Evolutionary conservation across 2,329 filamentous ascomycete genomes (phyloP).

Genomic region (Leptosphaerulina australis): DNA sequence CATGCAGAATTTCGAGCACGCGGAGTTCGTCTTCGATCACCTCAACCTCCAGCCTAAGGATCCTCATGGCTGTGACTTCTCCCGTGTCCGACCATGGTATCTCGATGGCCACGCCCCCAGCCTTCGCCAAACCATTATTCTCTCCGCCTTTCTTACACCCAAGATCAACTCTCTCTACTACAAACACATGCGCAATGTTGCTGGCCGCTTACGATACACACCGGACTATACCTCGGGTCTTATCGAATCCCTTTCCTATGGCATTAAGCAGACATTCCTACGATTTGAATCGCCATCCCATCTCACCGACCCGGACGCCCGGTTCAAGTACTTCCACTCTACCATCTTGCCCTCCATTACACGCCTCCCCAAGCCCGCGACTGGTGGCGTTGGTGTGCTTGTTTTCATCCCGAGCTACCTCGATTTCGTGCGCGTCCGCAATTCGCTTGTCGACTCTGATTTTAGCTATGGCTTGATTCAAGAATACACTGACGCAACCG

Average conservation of each 20-base stretch:
- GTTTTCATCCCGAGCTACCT: constrained; percentile 93
- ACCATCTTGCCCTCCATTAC: constrained; percentile 77
- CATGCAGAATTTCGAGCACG: constrained; percentile 99
- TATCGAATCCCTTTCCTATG: constrained; percentile 69
- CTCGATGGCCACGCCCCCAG: constrained; percentile 82
- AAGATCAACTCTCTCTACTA: constrained; percentile 83
- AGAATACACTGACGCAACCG: constrained; percentile 81
- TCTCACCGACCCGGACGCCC: constrained; percentile 78
- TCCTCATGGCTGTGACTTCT: constrained; percentile 91
- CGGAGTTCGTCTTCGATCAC: constrained; percentile 89
- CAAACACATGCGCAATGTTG: constrained; percentile 76
- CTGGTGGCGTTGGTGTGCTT: constrained; percentile 67
- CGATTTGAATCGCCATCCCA: constrained; percentile 77
- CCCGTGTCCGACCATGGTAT: constrained; percentile 87
- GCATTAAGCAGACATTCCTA: constrained; percentile 85
- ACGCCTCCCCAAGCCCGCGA: constrained; percentile 68
- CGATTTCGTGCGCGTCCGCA: constrained; percentile 91
- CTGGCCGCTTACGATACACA: constrained; percentile 77
- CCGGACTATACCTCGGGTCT: constrained; percentile 72
- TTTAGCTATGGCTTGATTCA: constrained; percentile 81
- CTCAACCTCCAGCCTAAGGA: constrained; percentile 90
- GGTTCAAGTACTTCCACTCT: constrained; percentile 89
- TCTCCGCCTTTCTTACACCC: constrained; percentile 84
- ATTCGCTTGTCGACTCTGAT: constrained; percentile 81
- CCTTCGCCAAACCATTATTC: constrained; percentile 83